Conservation (phyloP, 2,329 filamentous ascomycete species). For the Botrytis medusae region DNA sequence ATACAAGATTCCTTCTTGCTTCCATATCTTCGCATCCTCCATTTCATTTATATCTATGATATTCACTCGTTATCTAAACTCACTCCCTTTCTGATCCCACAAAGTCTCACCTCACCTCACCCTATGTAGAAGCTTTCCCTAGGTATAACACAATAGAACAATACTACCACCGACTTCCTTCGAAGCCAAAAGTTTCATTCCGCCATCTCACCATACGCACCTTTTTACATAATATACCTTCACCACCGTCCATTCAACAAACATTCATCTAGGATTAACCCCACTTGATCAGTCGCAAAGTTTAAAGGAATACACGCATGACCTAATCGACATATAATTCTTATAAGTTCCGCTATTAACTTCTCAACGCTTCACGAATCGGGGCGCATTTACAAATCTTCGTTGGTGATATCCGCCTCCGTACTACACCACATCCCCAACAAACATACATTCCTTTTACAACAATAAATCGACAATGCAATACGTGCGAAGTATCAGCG, state of each 20-base stretch:
- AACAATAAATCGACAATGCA: slow-evolving; percentile 64
- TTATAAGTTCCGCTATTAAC: neutral
- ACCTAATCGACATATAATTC: slow-evolving; percentile 10
- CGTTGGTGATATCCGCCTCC: slow-evolving; percentile 14
- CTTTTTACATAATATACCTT: slow-evolving; percentile 17
- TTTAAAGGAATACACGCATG: slow-evolving; percentile 4
- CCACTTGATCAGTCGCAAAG: slow-evolving; percentile 12
- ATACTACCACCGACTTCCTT: neutral
- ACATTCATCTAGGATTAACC: neutral
- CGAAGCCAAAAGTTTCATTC: neutral
- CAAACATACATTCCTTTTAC: neutral
- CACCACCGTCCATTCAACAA: slow-evolving; percentile 7
- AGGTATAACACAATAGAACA: slow-evolving; percentile 9
- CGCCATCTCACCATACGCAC: neutral
- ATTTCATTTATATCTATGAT: neutral
- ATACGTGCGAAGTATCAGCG: slow-evolving; percentile 94
- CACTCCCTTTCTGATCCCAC: neutral
- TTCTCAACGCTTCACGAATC: slow-evolving; percentile 3
- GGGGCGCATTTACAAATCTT: slow-evolving; percentile 4
- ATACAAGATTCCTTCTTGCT: neutral
- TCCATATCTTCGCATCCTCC: neutral
- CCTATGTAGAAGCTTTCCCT: neutral
- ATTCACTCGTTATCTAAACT: slow-evolving; percentile 15
- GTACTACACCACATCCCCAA: slow-evolving; percentile 11
- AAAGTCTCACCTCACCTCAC: neutral